phyloP scores from a whole-genome alignment of 148 eudicot species.

The Amaranthus cruentus region DNA sequence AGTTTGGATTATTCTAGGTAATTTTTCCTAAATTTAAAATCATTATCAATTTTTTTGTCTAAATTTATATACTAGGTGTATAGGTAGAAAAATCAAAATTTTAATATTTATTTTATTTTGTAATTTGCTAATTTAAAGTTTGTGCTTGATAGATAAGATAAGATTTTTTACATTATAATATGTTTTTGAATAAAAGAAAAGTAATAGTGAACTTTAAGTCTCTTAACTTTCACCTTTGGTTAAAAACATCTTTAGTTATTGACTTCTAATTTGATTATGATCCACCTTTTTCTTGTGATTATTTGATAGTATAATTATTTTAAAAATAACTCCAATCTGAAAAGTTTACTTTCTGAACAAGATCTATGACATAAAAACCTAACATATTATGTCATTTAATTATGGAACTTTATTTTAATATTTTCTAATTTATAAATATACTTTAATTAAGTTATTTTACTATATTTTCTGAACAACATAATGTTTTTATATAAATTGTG shows the following conservation, averaged over 20 bases:
- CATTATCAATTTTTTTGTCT: too few relatives aligned
- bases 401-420: not conserved
- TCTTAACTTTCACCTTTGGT: conserved; percentile 22
- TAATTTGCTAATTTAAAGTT: conserved; percentile 6
- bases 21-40: too few relatives aligned
- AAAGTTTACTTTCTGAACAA: conserved; percentile 6
- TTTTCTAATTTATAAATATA: not conserved
- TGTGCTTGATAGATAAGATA: conserved; percentile 18
- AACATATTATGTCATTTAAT: not conserved
- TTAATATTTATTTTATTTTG: not conserved
- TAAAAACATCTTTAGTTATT: conserved; percentile 8
- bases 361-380: conserved; percentile 2
- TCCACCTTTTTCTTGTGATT: not conserved
- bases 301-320: not conserved
- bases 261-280: conserved; percentile 22
- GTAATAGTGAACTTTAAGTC: conserved; percentile 27
- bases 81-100: not conserved
- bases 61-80: too few relatives aligned
- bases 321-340: not conserved
- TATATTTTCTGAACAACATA: too few relatives aligned
- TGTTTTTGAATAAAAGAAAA: not conserved
- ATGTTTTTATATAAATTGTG: too few relatives aligned
- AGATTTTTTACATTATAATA: conserved; percentile 11
- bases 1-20: too few relatives aligned
- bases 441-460: not conserved